Percentiles rank a stretch among this genome's conserved stretches.
Conservation (phyloP, 805 yeast genomes). For the Clavispora phyllophila region DNA sequence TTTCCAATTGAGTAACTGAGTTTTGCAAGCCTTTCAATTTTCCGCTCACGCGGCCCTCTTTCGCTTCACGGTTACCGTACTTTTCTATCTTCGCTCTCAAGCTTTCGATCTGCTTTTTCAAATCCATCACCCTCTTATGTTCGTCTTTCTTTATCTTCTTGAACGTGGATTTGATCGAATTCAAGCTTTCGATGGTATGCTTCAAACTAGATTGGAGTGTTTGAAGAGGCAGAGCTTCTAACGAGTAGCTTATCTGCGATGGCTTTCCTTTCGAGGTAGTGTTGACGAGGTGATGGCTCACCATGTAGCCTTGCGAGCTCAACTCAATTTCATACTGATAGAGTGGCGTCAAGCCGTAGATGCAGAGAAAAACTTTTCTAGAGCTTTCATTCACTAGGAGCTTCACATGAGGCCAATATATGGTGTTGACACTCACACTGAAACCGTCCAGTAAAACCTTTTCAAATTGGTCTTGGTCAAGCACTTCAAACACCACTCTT, state of each 20-base stretch:
- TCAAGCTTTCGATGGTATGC: conserved; percentile 25
- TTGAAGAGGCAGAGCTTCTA: conserved; percentile 21
- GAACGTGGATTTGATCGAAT: conserved; percentile 18
- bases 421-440: conserved; percentile 25
- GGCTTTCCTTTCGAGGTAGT: conserved; percentile 13
- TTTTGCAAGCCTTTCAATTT: conserved; percentile 38
- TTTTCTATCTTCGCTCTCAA: conserved; percentile 29
- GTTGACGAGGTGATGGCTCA: conserved; percentile 25
- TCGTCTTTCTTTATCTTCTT: conserved; percentile 36
- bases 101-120: conserved; percentile 28
- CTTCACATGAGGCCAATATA: conserved; percentile 30
- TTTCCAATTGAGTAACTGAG: conserved; percentile 33
- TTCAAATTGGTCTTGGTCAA: conserved; percentile 12
- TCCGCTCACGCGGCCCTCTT: conserved; percentile 29
- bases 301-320: conserved; percentile 9
- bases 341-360: conserved; percentile 34
- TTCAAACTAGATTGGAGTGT: conserved; percentile 31
- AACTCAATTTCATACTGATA: conserved; percentile 34
- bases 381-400: conserved; percentile 10
- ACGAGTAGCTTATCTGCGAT: conserved; percentile 1
- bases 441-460: background rate
- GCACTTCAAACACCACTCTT: conserved; percentile 23
- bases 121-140: conserved; percentile 28
- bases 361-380: conserved; percentile 15
- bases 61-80: conserved; percentile 18